A percentile compares a stretch with the other conserved stretches of the same genome.
Evolutionary conservation across 306 rosid genomes (phyloP).

Genomic region (Pyrus betulifolia): DNA sequence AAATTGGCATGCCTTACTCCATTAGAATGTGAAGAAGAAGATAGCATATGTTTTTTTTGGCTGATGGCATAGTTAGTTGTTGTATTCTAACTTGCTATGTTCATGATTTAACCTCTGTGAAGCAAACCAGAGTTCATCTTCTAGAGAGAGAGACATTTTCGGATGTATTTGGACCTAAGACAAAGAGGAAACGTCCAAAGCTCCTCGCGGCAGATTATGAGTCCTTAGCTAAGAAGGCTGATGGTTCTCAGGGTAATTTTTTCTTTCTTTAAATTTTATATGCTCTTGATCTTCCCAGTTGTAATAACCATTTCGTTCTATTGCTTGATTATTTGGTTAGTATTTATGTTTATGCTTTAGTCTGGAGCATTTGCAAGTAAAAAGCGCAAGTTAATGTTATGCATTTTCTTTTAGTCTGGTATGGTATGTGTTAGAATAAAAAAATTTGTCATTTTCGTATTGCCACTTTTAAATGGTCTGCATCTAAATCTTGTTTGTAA

Average conservation of each 20-base stretch:
- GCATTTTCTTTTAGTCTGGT: background rate
- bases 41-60: background rate
- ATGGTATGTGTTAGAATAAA: background rate
- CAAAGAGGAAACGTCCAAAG: conserved; percentile 77
- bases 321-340: background rate
- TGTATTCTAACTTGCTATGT: background rate
- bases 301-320: background rate
- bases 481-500: background rate
- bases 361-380: background rate
- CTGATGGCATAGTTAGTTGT: background rate
- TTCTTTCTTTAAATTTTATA: background rate
- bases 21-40: background rate
- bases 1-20: background rate
- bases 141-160: conserved; percentile 79
- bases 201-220: conserved; percentile 75
- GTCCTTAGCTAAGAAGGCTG: conserved; percentile 73
- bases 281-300: background rate
- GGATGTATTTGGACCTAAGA: conserved; percentile 84
- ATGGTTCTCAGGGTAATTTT: conserved; percentile 70
- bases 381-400: background rate
- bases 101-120: conserved; percentile 21
- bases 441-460: background rate
- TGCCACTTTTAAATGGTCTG: too few species aligned
- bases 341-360: background rate
- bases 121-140: conserved; percentile 93